Conservation (phyloP, 1,284 basidiomycete genomes). For the Bjerkandera adusta region DNA sequence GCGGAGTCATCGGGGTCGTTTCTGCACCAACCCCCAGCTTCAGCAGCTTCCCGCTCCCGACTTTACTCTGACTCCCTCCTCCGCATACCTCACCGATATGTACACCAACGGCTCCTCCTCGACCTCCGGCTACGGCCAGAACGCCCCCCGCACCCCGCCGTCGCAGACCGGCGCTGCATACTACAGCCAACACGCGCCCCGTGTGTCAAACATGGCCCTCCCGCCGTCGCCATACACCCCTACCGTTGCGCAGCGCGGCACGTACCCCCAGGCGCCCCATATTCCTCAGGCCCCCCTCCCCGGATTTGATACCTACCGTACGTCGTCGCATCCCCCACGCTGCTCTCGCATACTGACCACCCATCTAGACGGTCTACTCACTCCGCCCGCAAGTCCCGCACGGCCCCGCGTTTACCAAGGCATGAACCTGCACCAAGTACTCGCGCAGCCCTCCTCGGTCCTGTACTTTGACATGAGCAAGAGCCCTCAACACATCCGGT, state of each 20-base stretch:
- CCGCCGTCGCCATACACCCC: conserved; percentile 15
- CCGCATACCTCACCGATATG: conserved; percentile 5
- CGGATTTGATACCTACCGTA: conserved; percentile 5
- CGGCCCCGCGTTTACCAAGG: conserved; percentile 10
- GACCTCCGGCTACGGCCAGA: neutral
- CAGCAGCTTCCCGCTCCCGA: conserved; percentile 6
- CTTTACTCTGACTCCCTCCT: neutral
- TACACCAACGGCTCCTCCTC: conserved; percentile 7
- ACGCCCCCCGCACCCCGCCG: conserved; percentile 6
- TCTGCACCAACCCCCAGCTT: conserved; percentile 9
- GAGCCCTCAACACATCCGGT: conserved; percentile 4
- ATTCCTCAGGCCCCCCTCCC: conserved; percentile 9
- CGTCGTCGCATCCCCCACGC: neutral
- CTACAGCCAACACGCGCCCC: conserved; percentile 14
- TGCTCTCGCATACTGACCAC: neutral
- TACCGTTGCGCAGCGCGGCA: conserved; percentile 1
- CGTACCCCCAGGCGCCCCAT: conserved; percentile 9
- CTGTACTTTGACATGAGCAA: conserved; percentile 11
- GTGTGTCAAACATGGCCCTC: conserved; percentile 13
- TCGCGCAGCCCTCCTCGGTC: conserved; percentile 13
- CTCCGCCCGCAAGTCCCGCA: conserved; percentile 25
- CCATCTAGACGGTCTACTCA: conserved; percentile 25
- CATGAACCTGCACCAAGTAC: conserved; percentile 15
- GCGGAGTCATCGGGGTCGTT: conserved; percentile 7
- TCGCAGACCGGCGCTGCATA: conserved; percentile 6